Evolutionary conservation across 495 filamentous ascomycete species (phyloP), one percentile per base, ranked within the genome.

Genomic region (Aspergillus coremiiformis): DNA sequence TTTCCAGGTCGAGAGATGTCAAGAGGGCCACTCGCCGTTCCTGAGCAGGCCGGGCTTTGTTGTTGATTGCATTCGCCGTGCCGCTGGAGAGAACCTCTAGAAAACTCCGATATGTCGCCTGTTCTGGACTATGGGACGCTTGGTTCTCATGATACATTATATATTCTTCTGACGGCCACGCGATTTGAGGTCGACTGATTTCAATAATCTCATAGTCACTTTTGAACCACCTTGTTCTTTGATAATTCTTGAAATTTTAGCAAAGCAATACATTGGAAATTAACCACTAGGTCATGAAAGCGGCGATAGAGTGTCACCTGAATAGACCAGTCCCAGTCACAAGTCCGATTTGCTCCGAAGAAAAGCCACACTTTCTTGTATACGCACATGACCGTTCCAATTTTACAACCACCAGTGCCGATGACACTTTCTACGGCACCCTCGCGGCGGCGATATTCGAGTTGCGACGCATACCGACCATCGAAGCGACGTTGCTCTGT

Each of bases 11-110:
- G 64, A 65, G 27, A 42, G 52, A 44, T 67, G 64, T 15, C 44
- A 65, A 17, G 64, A 67, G 41, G 64, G 59, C 0, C 62, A 67
- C 21, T 61, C 64, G n/a, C 64, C 64, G 5, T 67, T 63, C 20
- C 48, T 67, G 54, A 67, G 64, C 24, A 60, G 65, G 35, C 57
- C 64, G 9, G 30, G 20, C 0, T 65, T 60, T 27, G 53, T 67
- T 37, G 64, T 63, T 10, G 54, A 53, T 3, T 67, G 59, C 29
- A n/a, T 67, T 30, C 58, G 54, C 11, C 46, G 58, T 30, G 62
- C 52, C 12, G 58, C 61, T 8, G 61, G 59, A 15, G 58, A 59
- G 39, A 24, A 29, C 20, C 21, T 62, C 1, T 59, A 61, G 14
- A 3, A n/a, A n/a, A 2, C 17, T 20, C 9, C 8, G 8, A 12